Evolutionary conservation across 139 green algal genomes (phyloP).

Genomic region (Micractinium conductrix): DNA sequence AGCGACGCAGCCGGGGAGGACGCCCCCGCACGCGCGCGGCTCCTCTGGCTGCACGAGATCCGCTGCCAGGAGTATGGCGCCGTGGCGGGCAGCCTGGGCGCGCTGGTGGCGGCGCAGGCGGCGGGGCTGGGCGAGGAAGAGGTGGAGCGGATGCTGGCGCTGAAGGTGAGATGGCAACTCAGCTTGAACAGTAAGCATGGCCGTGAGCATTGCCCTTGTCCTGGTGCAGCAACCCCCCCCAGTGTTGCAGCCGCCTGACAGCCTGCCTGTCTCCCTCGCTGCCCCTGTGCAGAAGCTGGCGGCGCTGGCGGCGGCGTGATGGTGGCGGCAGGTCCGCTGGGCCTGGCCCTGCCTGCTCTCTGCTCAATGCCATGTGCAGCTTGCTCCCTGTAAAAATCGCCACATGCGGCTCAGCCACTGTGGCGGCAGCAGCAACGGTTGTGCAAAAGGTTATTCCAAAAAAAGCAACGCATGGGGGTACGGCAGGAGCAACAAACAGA

Average conservation of each 20-base stretch:
- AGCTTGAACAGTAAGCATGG: not conserved
- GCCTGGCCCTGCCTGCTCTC: no score
- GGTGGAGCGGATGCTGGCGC: not conserved
- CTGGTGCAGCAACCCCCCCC: not conserved
- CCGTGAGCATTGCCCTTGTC: not conserved
- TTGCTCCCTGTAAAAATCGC: no score
- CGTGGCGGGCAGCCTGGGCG: not conserved
- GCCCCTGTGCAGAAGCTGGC: constrained; percentile 2
- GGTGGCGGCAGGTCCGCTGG: no score
- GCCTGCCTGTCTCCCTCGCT: not conserved
- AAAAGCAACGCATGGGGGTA: no score
- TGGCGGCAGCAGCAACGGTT: no score
- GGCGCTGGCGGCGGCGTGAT: not conserved
- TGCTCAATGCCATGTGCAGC: no score
- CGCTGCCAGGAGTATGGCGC: not conserved
- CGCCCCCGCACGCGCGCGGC: not conserved
- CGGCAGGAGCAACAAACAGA: no score
- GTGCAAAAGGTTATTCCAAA: no score
- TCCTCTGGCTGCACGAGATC: constrained; percentile 27
- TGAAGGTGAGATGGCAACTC: not conserved
- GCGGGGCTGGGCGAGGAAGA: not conserved
- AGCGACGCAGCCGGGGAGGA: not conserved
- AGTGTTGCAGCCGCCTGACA: not conserved
- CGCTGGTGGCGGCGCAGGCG: not conserved
- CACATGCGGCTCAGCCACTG: no score